Percentiles rank a stretch among this genome's conserved stretches.
Conservation (phyloP, 2,329 filamentous ascomycete species). For the Cercospora zeina region DNA sequence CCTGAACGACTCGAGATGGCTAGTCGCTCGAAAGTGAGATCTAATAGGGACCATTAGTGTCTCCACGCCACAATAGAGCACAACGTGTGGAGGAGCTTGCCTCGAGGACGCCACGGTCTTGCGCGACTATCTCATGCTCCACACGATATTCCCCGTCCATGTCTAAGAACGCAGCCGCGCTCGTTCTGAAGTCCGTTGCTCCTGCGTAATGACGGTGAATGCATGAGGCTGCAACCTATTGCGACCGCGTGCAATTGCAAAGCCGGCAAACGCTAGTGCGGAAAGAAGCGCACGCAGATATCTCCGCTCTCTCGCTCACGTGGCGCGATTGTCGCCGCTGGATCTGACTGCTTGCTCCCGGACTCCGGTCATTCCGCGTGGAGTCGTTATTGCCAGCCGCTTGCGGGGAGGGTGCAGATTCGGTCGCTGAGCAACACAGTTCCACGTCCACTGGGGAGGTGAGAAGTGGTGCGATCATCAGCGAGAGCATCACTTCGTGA, state of each 20-base stretch:
- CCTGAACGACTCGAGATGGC: not conserved
- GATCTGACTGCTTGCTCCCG: not conserved
- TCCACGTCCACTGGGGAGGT: too few relatives aligned
- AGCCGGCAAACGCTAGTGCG: not conserved
- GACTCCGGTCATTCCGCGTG: not conserved
- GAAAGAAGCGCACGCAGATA: not conserved
- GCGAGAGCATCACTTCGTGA: too few relatives aligned
- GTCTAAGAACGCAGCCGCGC: not conserved
- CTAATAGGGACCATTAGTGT: not conserved
- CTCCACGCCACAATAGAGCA: not conserved
- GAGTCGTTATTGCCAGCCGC: not conserved
- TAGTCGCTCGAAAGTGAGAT: not conserved
- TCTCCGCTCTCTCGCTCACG: not conserved
- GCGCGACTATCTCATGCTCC: not conserved
- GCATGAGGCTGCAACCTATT: not conserved
- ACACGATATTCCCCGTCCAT: not conserved
- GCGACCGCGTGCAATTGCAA: slow-evolving; percentile 1
- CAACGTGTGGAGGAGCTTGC: not conserved
- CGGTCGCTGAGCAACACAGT: not conserved
- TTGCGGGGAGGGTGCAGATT: not conserved
- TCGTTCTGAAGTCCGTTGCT: not conserved
- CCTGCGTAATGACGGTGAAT: not conserved
- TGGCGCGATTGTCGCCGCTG: not conserved
- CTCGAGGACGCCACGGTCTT: too few relatives aligned
- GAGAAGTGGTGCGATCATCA: too few relatives aligned